Conservation (phyloP, 208 protist species). For the Endotrypanum monterogeii region DNA sequence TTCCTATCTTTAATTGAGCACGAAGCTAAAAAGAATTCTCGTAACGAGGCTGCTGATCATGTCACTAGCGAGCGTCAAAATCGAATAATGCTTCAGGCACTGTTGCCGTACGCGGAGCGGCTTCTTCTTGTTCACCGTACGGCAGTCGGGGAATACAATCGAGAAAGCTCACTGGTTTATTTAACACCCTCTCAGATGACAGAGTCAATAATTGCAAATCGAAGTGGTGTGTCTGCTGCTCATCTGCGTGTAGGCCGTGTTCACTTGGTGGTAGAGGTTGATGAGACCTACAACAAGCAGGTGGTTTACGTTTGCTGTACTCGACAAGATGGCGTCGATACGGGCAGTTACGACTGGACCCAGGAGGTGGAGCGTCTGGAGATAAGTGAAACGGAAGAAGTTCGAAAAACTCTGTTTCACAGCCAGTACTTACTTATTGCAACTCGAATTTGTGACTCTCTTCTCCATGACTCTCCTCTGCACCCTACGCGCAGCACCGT, state of each 20-base stretch:
- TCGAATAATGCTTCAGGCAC: constrained; percentile 81
- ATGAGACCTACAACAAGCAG: constrained; percentile 85
- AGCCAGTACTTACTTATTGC: constrained; percentile 54
- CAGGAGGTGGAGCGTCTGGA: constrained; percentile 73
- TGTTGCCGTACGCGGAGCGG: constrained; percentile 72
- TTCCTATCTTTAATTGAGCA: constrained; percentile 63
- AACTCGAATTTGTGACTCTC: constrained; percentile 55
- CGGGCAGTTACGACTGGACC: constrained; percentile 63
- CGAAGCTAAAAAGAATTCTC: constrained; percentile 38
- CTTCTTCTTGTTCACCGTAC: constrained; percentile 74
- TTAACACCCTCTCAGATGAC: constrained; percentile 72
- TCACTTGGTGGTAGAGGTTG: constrained; percentile 76
- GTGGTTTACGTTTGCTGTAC: constrained; percentile 76
- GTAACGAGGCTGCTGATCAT: constrained; percentile 68
- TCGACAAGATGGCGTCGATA: constrained; percentile 21
- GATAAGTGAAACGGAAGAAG: constrained; percentile 71
- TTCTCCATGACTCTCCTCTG: constrained; percentile 68
- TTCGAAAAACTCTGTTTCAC: constrained; percentile 70
- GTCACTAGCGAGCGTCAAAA: constrained; percentile 83
- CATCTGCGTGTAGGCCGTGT: constrained; percentile 67
- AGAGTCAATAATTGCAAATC: constrained; percentile 69
- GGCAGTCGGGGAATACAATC: constrained; percentile 41
- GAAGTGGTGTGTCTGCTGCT: constrained; percentile 73
- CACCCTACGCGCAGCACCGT: constrained; percentile 76
- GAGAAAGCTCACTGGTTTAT: constrained; percentile 26